Percentiles rank a stretch among this genome's conserved stretches.
Conservation (phyloP, 1,284 basidiomycete species). For the Ganoderma leucocontextum region DNA sequence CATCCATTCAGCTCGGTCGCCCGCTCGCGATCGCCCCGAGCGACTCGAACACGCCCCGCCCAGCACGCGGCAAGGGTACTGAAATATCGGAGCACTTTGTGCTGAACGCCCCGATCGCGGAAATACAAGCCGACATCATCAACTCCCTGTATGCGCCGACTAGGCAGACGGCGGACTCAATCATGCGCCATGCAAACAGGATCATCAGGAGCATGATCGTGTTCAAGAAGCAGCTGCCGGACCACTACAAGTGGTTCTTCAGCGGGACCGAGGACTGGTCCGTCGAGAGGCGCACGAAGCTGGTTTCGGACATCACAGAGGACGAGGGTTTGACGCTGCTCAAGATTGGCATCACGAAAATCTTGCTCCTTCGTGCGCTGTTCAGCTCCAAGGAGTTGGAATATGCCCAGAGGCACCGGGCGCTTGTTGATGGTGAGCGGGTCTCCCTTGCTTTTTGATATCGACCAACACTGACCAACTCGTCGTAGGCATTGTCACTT, state of each 20-base stretch:
- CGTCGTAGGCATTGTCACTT: slow-evolving; percentile 74
- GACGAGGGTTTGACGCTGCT: slow-evolving; percentile 81
- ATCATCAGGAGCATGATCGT: slow-evolving; percentile 79
- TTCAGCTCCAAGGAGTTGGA: slow-evolving; percentile 77
- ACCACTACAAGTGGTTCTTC: slow-evolving; percentile 76
- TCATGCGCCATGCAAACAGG: slow-evolving; percentile 77
- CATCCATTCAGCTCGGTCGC: slow-evolving; percentile 84
- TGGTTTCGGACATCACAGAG: slow-evolving; percentile 77
- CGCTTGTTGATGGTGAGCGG: slow-evolving; percentile 74
- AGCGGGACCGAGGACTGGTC: slow-evolving; percentile 77
- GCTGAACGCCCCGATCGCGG: slow-evolving; percentile 71
- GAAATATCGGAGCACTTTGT: slow-evolving; percentile 77
- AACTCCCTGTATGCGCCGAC: slow-evolving; percentile 81
- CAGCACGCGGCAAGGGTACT: slow-evolving; percentile 56
- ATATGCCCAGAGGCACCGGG: slow-evolving; percentile 68
- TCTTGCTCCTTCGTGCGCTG: slow-evolving; percentile 75
- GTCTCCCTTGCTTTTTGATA: slow-evolving; percentile 12
- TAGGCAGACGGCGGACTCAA: slow-evolving; percentile 66
- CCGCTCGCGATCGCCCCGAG: slow-evolving; percentile 80
- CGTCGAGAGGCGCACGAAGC: slow-evolving; percentile 64
- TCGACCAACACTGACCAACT: slow-evolving; percentile 15
- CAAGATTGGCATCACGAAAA: slow-evolving; percentile 82
- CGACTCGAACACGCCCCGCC: slow-evolving; percentile 80
- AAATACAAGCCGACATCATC: slow-evolving; percentile 87
- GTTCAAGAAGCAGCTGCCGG: slow-evolving; percentile 70